Evolutionary conservation across 768 basidiomycete species (phyloP).

Genomic region (Coprinopsis cinerea): DNA sequence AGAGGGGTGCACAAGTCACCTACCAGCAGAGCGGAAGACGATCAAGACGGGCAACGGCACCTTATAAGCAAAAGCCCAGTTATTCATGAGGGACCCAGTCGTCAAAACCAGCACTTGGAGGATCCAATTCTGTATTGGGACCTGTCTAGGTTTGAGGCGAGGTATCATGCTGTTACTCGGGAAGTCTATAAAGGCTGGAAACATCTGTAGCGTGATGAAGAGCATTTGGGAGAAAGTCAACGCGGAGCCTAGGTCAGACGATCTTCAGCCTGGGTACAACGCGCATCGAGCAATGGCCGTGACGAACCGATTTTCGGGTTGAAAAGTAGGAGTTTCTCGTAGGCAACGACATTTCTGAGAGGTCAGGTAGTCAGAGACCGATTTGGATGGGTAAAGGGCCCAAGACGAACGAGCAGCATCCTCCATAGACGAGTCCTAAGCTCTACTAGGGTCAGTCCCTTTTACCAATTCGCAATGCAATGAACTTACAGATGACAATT

Average conservation of each 20-base stretch:
- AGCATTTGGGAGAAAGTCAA: constrained; percentile 82
- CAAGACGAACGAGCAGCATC: constrained; percentile 74
- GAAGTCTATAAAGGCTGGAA: constrained; percentile 57
- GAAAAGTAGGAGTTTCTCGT: constrained; percentile 66
- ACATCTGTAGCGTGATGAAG: constrained; percentile 63
- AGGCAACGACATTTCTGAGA: constrained; percentile 67
- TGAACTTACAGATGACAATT: constrained; percentile 11
- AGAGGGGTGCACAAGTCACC: constrained; percentile 10
- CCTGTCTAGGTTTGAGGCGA: constrained; percentile 55
- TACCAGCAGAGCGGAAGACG: constrained; percentile 80
- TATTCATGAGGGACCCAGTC: constrained; percentile 67
- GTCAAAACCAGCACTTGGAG: constrained; percentile 66
- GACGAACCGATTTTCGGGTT: constrained; percentile 63
- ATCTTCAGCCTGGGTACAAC: too few relatives aligned
- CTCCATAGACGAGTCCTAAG: constrained; percentile 65
- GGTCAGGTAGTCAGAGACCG: not conserved
- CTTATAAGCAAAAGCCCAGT: constrained; percentile 72
- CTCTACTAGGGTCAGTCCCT: constrained; percentile 9
- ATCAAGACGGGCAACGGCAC: constrained; percentile 78
- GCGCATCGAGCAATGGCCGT: not conserved
- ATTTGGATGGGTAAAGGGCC: not conserved
- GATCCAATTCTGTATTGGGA: constrained; percentile 64
- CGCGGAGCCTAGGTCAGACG: constrained; percentile 51
- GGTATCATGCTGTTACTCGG: constrained; percentile 32
- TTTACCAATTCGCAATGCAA: not conserved